Evolutionary conservation across 257 asterid species (phyloP), one percentile per base, ranked within the genome.

Genomic region (Cordia subcordata): DNA sequence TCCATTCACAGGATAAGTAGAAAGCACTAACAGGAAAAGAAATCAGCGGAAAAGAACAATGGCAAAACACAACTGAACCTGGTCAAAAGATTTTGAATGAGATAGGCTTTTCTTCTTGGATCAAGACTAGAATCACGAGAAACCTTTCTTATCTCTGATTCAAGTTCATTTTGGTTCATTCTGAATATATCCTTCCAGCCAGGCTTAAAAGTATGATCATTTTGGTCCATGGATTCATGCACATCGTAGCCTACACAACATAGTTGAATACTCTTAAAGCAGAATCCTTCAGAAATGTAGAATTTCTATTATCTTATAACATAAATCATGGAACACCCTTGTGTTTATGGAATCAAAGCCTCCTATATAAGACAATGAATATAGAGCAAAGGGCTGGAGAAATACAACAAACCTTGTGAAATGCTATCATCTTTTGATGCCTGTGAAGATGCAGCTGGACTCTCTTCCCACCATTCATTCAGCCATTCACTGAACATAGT

Each of bases 401-500:
- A 42, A 6, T 27, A 27, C 23, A 22, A 53, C 57, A 70, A 75
- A 85, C 95, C 96, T 83, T 75, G 77, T 54, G 91, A 68, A 45
- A 61, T 53, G 55, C 68, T 66, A 62, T 63, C 67, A 62, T 80
- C 83, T 42, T 84, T 72, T 46, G 88, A 75, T 61, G 56, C 58
- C 62, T 65, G 77, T 27, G 86, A 77, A 18, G 79, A 61, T 62
- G 74, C 47, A 42, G 12, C 62, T 52, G 84, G 73, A 69, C 73
- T 75, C 62, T 85, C 94, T 72, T 79, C 90, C 98, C 98, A 92
- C 98, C 98, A 92, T 73, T 92, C 98, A 75, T 92, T 65, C 51
- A 92, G 94, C 98, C 98, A 92, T 81, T 92, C 96, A 55, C 87
- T 82, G 72, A 92, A 92, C 98, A 92, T 92, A 22, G 98, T 92